Conservation (phyloP, 345 rosid genomes). For the Dimocarpus longan region DNA sequence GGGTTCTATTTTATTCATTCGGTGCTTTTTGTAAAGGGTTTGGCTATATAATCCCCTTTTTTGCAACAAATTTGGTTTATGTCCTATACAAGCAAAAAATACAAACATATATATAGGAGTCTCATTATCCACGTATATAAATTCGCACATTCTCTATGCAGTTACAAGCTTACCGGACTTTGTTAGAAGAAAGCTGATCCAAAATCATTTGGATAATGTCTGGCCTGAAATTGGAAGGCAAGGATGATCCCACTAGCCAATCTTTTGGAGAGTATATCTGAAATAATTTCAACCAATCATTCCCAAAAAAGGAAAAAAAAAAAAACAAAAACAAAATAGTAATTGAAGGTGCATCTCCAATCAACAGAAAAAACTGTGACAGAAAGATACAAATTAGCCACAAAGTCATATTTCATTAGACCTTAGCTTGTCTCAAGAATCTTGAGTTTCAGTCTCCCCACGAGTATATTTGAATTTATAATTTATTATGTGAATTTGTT, state of each 20-base stretch:
- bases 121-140: neutral
- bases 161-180: constrained; percentile 59
- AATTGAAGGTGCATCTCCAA: neutral
- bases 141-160: constrained; percentile 1
- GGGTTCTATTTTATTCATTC: no score
- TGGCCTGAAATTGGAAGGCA: constrained; percentile 73
- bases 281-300: constrained; percentile 20
- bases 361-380: constrained; percentile 1
- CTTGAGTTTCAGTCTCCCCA: no score
- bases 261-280: constrained; percentile 78
- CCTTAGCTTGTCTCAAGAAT: no score
- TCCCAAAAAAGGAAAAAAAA: neutral
- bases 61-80: no score
- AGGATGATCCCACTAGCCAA: constrained; percentile 81
- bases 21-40: no score
- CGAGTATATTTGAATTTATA: no score
- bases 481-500: no score
- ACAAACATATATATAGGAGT: neutral
- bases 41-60: no score
- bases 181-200: constrained; percentile 67
- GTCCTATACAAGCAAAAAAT: neutral
- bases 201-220: constrained; percentile 54
- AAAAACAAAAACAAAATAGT: neutral
- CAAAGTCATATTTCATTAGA: no score
- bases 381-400: neutral